Evolutionary conservation across 768 basidiomycete species (phyloP).

Genomic region (Aureoboletus auriporus): DNA sequence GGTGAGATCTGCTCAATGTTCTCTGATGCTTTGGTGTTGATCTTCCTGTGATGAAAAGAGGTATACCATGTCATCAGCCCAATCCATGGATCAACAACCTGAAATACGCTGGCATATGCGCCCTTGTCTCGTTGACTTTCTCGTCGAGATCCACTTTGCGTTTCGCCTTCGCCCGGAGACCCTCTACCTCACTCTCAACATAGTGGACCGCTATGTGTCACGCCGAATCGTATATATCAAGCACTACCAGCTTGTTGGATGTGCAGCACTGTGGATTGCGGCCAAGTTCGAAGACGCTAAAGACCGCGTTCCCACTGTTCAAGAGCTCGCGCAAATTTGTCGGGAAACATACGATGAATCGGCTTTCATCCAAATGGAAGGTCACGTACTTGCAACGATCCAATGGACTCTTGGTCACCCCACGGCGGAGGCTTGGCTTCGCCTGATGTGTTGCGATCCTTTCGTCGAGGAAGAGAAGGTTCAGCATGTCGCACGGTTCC

Average conservation of each 20-base stretch:
- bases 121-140: conserved; percentile 95
- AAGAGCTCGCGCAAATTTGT: conserved; percentile 93
- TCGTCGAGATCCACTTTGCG: conserved; percentile 97
- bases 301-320: conserved; percentile 93
- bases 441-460: conserved; percentile 73
- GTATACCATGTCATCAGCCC: conserved; percentile 83
- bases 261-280: conserved; percentile 98
- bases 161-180: conserved; percentile 98
- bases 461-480: conserved; percentile 82
- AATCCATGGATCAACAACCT: conserved; percentile 98
- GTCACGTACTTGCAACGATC: conserved; percentile 93
- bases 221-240: conserved; percentile 98
- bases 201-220: conserved; percentile 98
- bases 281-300: conserved; percentile 99
- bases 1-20: conserved; percentile 50
- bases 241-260: conserved; percentile 98
- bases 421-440: conserved; percentile 96
- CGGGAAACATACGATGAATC: conserved; percentile 95
- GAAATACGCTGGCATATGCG: conserved; percentile 99
- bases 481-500: conserved; percentile 92
- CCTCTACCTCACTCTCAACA: conserved; percentile 96
- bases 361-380: conserved; percentile 99
- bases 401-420: conserved; percentile 97
- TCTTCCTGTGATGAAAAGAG: conserved; percentile 42
- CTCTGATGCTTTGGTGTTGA: conserved; percentile 5